phyloP scores from a whole-genome alignment of 805 yeast species.

The Candida morakotiae region DNA sequence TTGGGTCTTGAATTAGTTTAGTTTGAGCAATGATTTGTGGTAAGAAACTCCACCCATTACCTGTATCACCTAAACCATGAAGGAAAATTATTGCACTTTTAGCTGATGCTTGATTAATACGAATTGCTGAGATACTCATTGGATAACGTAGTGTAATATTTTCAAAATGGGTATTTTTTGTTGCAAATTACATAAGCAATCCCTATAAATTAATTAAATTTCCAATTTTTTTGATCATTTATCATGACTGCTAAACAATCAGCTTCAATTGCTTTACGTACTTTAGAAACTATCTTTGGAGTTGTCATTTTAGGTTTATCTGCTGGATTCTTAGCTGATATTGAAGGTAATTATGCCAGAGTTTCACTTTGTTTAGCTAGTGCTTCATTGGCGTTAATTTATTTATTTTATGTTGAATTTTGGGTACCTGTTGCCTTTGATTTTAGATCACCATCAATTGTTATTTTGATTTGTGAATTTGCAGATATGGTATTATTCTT shows the following conservation, averaged over 20 bases:
- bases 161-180: too few relatives aligned
- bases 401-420: conserved; percentile 6
- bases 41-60: conserved; percentile 83
- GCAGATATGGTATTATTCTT: conserved; percentile 5
- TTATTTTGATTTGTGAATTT: conserved; percentile 6
- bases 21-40: conserved; percentile 55
- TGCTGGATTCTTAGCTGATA: conserved; percentile 7
- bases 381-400: conserved; percentile 3
- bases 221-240: background rate
- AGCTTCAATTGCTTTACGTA: conserved; percentile 5
- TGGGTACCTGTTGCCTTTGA: conserved; percentile 2
- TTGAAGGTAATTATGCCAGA: conserved; percentile 5
- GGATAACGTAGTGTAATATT: too few relatives aligned
- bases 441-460: conserved; percentile 3
- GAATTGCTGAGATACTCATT: conserved; percentile 10
- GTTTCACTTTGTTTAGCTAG: conserved; percentile 7
- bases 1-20: conserved; percentile 37
- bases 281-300: conserved; percentile 5
- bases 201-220: background rate
- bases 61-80: conserved; percentile 92
- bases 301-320: conserved; percentile 6
- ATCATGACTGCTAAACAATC: conserved; percentile 1
- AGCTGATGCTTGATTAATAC: conserved; percentile 24
- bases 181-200: conserved; percentile 3
- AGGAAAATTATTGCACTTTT: conserved; percentile 63